Percentiles rank a stretch among this genome's conserved stretches.
These are phyloP conservation scores for Neostapfia colusana DNA, from an alignment of 176 grass and related monocot species.

Conservation along the genomic window DNA sequence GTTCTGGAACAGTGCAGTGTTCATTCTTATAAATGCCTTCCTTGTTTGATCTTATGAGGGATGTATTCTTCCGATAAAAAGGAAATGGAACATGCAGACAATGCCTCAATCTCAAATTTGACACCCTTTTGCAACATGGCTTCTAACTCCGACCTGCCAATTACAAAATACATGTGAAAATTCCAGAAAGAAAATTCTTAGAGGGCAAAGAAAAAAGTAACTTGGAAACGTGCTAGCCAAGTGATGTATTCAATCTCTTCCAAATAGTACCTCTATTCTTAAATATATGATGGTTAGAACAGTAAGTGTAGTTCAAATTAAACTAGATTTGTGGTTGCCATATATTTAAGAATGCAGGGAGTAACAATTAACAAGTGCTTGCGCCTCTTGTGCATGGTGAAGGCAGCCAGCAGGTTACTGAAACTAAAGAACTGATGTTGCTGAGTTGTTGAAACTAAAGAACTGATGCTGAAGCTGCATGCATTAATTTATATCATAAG, in stretches of 20 bases:
- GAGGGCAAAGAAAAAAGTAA: neutral
- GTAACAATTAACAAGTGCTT: neutral
- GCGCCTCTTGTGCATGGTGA: neutral
- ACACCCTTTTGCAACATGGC: slow-evolving; percentile 82
- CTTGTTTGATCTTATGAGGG: slow-evolving; percentile 69
- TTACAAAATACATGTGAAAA: neutral
- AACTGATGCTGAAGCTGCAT: slow-evolving; percentile 25
- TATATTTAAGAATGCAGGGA: neutral
- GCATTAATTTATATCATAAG: neutral
- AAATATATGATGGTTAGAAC: too few relatives aligned
- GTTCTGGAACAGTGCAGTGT: slow-evolving; percentile 18
- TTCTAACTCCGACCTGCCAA: slow-evolving; percentile 72
- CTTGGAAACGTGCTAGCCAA: neutral
- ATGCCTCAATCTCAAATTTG: slow-evolving; percentile 95
- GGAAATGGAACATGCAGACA: slow-evolving; percentile 78
- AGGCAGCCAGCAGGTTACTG: neutral
- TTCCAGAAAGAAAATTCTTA: slow-evolving; percentile 19
- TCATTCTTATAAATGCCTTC: slow-evolving; percentile 55
- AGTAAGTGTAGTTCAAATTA: neutral
- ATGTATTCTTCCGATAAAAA: slow-evolving; percentile 86
- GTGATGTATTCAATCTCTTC: slow-evolving; percentile 6
- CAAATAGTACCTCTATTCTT: neutral
- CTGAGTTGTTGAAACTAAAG: slow-evolving; percentile 13
- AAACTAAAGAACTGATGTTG: neutral
- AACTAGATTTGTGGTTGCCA: neutral